phyloP scores from a whole-genome alignment of 805 yeast genomes.

The Kluyveromyces lactis region DNA sequence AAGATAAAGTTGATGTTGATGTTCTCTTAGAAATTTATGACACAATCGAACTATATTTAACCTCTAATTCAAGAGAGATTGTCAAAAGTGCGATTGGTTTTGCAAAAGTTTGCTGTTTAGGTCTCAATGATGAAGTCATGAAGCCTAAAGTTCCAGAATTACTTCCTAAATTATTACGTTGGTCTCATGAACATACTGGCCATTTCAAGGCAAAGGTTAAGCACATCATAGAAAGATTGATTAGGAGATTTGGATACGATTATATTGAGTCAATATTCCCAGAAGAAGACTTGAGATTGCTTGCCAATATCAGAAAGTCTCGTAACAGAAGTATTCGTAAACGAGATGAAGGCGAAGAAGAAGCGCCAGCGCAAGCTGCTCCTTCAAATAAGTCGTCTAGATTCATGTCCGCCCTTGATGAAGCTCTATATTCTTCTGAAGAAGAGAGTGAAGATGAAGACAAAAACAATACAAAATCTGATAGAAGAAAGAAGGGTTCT shows the following conservation, averaged over 20 bases:
- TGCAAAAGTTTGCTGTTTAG: conserved; percentile 78
- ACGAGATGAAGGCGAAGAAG: conserved; percentile 30
- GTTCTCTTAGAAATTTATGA: conserved; percentile 67
- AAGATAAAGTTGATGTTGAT: conserved; percentile 49
- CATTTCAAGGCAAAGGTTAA: conserved; percentile 90
- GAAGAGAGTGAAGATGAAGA: conserved; percentile 43
- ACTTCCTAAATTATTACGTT: conserved; percentile 65
- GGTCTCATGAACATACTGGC: conserved; percentile 95
- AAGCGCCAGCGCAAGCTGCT: conserved; percentile 11
- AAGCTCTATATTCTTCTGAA: conserved; percentile 70
- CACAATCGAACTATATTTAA: conserved; percentile 82
- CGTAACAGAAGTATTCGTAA: conserved; percentile 79
- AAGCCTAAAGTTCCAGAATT: conserved; percentile 57
- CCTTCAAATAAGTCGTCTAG: conserved; percentile 34
- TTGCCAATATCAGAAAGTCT: conserved; percentile 77
- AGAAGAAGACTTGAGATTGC: conserved; percentile 76
- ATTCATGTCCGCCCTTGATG: conserved; percentile 84
- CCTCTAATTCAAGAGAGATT: conserved; percentile 86
- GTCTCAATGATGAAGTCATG: conserved; percentile 72
- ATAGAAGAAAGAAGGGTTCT: conserved; percentile 21
- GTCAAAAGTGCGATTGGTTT: conserved; percentile 93
- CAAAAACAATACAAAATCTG: conserved; percentile 17
- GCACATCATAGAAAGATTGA: conserved; percentile 84
- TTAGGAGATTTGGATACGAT: conserved; percentile 87
- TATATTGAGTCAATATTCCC: conserved; percentile 79